Evolutionary conservation across 805 yeast genomes (phyloP).

Genomic region (Myxozyma sirexii): DNA sequence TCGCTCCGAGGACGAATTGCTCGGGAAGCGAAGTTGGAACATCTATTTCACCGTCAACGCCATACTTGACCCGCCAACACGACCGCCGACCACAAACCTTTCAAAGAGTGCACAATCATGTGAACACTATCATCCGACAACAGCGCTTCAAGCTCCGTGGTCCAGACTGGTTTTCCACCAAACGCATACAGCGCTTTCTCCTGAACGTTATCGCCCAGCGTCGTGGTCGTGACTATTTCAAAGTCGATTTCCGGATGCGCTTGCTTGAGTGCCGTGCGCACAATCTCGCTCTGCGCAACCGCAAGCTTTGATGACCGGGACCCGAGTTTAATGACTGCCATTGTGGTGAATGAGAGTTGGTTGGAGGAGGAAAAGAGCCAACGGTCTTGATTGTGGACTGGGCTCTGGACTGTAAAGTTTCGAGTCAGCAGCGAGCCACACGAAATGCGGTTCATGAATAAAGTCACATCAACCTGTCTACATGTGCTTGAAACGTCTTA

Average conservation of each 20-base stretch:
- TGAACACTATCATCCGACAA: constrained; percentile 70
- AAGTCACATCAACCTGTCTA: too few relatives aligned
- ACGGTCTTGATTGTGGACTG: background rate
- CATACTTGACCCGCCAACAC: background rate
- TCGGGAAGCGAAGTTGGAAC: constrained; percentile 87
- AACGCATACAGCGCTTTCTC: constrained; percentile 86
- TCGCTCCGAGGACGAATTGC: constrained; percentile 86
- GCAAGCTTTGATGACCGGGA: constrained; percentile 90
- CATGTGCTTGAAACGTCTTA: too few relatives aligned
- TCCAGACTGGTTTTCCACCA: constrained; percentile 97
- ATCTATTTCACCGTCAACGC: constrained; percentile 28
- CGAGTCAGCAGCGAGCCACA: background rate
- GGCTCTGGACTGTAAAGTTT: background rate
- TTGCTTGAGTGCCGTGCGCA: constrained; percentile 60
- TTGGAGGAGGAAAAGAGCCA: too few relatives aligned
- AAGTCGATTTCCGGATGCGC: constrained; percentile 68
- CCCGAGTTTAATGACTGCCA: constrained; percentile 52
- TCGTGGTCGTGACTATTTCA: constrained; percentile 75
- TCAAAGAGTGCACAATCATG: constrained; percentile 88
- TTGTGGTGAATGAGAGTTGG: background rate
- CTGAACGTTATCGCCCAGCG: constrained; percentile 89
- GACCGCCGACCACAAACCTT: constrained; percentile 57
- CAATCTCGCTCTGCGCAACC: constrained; percentile 78
- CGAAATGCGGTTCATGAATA: background rate
- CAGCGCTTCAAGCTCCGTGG: constrained; percentile 86